Evolutionary conservation across 179 eudicot species (phyloP).

Genomic region (Carnegiea gigantea): DNA sequence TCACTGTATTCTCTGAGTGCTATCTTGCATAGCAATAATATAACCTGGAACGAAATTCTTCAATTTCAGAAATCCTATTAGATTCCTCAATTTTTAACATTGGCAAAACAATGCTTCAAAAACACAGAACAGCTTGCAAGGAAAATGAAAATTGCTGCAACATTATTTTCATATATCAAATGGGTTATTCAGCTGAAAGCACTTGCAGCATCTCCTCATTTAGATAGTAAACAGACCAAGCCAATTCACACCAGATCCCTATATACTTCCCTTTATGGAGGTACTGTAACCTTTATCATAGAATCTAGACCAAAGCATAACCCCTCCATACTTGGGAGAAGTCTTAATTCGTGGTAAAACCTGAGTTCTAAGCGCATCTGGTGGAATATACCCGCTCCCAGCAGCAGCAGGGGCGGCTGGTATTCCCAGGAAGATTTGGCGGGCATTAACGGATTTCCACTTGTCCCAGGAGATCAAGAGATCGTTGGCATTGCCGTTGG

Average conservation of each 20-base stretch:
- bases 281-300: constrained; percentile 32
- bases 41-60: too few species aligned
- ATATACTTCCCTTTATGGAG: constrained; percentile 31
- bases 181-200: constrained; percentile 5
- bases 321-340: constrained; percentile 49
- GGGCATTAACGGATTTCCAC: constrained; percentile 31
- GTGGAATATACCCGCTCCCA: constrained; percentile 32
- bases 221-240: not conserved
- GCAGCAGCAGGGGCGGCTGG: constrained; percentile 47
- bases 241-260: not conserved
- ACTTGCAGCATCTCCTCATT: not conserved
- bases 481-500: constrained; percentile 26
- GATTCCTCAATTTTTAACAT: too few species aligned
- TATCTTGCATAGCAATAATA: too few species aligned
- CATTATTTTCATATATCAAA: too few species aligned
- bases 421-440: constrained; percentile 42
- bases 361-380: constrained; percentile 25
- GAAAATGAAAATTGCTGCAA: too few species aligned
- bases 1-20: too few species aligned
- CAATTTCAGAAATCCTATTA: too few species aligned
- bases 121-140: too few species aligned
- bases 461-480: constrained; percentile 42
- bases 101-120: too few species aligned
- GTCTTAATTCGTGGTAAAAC: constrained; percentile 37
- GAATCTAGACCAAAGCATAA: constrained; percentile 50